Percentiles rank a stretch among this genome's conserved stretches.
phyloP scores from a whole-genome alignment of 2,329 filamentous ascomycete genomes.

The Paraphaeosphaeria minitans region DNA sequence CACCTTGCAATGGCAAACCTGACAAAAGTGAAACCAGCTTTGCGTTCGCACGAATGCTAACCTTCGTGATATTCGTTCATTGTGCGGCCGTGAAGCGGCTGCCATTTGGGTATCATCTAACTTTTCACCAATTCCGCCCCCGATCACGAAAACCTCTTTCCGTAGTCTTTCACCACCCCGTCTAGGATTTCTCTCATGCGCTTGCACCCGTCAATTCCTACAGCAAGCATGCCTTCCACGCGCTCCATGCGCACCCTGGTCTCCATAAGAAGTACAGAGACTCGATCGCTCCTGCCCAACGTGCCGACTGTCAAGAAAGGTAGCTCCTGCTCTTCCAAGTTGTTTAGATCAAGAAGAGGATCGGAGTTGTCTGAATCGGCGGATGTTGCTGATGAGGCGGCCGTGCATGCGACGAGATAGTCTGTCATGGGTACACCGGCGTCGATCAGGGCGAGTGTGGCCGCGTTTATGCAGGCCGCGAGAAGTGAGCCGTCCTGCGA shows the following conservation, averaged over 20 bases:
- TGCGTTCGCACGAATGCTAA: background rate
- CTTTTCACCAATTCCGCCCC: background rate
- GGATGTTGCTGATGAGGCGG: constrained; percentile 72
- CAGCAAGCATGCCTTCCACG: constrained; percentile 89
- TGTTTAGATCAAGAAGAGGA: constrained; percentile 79
- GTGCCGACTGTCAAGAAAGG: constrained; percentile 88
- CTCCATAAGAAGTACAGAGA: constrained; percentile 83
- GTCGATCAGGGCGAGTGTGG: constrained; percentile 89
- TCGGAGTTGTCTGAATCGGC: constrained; percentile 64
- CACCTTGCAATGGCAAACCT: background rate
- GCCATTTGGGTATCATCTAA: background rate
- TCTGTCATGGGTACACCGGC: constrained; percentile 95
- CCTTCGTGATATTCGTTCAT: background rate
- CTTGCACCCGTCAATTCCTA: constrained; percentile 89
- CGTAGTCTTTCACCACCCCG: constrained; percentile 63
- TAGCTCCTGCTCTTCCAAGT: constrained; percentile 81
- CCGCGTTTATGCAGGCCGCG: constrained; percentile 87
- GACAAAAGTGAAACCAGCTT: background rate
- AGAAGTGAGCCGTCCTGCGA: constrained; percentile 89
- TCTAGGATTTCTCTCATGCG: constrained; percentile 83
- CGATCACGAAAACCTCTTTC: constrained; percentile 37
- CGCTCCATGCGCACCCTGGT: constrained; percentile 81
- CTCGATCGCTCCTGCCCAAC: constrained; percentile 72
- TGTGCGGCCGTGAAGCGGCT: background rate
- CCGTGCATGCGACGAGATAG: constrained; percentile 86